A percentile compares a stretch with the other conserved stretches of the same genome.
Evolutionary conservation across 2,329 filamentous ascomycete genomes (phyloP).

Genomic region (Fusarium solani-melongenae): DNA sequence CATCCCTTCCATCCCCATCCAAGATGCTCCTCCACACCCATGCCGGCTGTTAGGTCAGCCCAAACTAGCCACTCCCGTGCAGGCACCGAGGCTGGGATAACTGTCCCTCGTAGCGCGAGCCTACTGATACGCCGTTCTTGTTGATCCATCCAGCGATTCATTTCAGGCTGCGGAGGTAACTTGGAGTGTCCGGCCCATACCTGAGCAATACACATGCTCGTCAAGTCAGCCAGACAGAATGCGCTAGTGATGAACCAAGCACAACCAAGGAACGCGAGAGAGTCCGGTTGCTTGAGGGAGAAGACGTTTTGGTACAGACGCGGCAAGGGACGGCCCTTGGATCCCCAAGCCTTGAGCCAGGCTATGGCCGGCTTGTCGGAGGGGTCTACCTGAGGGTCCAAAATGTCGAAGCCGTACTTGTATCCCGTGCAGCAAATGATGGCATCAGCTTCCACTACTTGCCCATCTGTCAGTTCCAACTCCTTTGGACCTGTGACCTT

Average conservation of each 20-base stretch:
- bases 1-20: constrained; percentile 54
- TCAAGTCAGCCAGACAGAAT: constrained; percentile 39
- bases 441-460: constrained; percentile 45
- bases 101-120: constrained; percentile 23
- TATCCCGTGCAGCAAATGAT: constrained; percentile 54
- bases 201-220: constrained; percentile 49
- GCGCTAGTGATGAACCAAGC: constrained; percentile 40
- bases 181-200: constrained; percentile 38
- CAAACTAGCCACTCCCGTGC: constrained; percentile 39
- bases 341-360: constrained; percentile 35
- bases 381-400: constrained; percentile 34
- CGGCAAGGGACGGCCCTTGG: constrained; percentile 44
- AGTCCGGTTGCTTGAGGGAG: constrained; percentile 53
- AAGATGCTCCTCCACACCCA: constrained; percentile 52
- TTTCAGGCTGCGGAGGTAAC: constrained; percentile 48
- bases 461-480: constrained; percentile 47
- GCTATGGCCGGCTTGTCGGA: constrained; percentile 15
- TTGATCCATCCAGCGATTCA: constrained; percentile 45
- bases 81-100: constrained; percentile 37
- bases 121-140: background rate
- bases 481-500: background rate
- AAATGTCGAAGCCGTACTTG: constrained; percentile 45
- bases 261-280: constrained; percentile 51
- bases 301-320: constrained; percentile 58
- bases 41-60: constrained; percentile 51